Evolutionary conservation across 2,329 filamentous ascomycete genomes (phyloP).

Genomic region (Eutypella sp.): DNA sequence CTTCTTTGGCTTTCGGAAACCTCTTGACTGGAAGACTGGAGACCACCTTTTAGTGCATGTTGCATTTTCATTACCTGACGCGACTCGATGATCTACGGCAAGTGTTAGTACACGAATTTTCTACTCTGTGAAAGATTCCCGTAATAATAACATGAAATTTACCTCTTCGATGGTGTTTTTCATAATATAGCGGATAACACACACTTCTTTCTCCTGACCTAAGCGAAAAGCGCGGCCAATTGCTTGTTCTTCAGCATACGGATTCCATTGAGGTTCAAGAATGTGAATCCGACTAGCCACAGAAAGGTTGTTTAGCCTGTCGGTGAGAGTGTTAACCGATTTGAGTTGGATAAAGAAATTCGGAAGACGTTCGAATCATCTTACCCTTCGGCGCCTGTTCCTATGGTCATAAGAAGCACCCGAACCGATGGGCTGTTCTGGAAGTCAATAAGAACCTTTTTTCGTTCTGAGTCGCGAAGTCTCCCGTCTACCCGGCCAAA

Average conservation of each 20-base stretch:
- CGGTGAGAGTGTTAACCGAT: not conserved
- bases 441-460: slow-evolving; percentile 19
- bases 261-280: slow-evolving; percentile 29
- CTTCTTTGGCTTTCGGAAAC: slow-evolving; percentile 2
- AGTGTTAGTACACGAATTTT: not conserved
- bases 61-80: slow-evolving; percentile 8
- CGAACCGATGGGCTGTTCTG: slow-evolving; percentile 14
- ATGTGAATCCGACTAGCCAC: slow-evolving; percentile 24
- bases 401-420: slow-evolving; percentile 27
- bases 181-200: slow-evolving; percentile 22
- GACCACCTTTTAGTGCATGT: slow-evolving; percentile 4
- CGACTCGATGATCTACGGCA: slow-evolving; percentile 7
- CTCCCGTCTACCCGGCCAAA: slow-evolving; percentile 25
- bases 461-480: slow-evolving; percentile 13
- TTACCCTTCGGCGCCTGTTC: slow-evolving; percentile 29
- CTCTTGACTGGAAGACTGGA: slow-evolving; percentile 5
- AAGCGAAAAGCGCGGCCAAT: slow-evolving; percentile 22
- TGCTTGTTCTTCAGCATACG: slow-evolving; percentile 25
- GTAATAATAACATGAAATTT: not conserved
- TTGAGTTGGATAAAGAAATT: not conserved
- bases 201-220: slow-evolving; percentile 20
- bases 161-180: slow-evolving; percentile 24
- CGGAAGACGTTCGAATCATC: not conserved
- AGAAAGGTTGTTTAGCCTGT: slow-evolving; percentile 21
- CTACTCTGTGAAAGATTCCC: not conserved